A percentile compares a stretch with the other conserved stretches of the same genome.
Conservation (phyloP, 805 yeast species). For the Saccharomycopsis amapae region DNA sequence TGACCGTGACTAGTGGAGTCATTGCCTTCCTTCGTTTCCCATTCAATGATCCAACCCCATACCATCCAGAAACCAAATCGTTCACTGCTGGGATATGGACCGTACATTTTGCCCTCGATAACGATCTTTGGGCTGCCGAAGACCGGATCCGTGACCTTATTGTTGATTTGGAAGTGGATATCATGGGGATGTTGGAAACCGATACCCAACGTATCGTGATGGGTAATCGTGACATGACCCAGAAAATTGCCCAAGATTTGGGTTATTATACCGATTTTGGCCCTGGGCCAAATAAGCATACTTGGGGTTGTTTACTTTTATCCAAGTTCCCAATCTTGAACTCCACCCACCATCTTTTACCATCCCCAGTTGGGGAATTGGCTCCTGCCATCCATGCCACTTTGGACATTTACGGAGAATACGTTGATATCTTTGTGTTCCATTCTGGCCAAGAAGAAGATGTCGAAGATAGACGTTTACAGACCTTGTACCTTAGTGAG, state of each 20-base stretch:
- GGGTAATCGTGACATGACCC: conserved; percentile 93
- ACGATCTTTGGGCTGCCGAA: conserved; percentile 97
- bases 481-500: conserved; percentile 65
- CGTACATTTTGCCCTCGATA: conserved; percentile 92
- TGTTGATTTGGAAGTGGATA: conserved; percentile 81
- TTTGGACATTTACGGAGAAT: conserved; percentile 78
- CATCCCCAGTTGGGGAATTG: conserved; percentile 95
- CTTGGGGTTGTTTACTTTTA: conserved; percentile 93
- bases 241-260: conserved; percentile 82
- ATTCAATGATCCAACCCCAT: conserved; percentile 55
- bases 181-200: conserved; percentile 83
- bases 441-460: conserved; percentile 99
- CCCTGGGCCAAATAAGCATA: conserved; percentile 96
- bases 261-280: conserved; percentile 96
- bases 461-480: conserved; percentile 84
- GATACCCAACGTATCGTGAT: conserved; percentile 92
- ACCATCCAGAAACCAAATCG: conserved; percentile 58
- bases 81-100: conserved; percentile 98
- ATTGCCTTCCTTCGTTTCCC: conserved; percentile 53
- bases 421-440: conserved; percentile 91
- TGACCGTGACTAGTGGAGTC: conserved; percentile 41
- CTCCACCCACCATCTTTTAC: conserved; percentile 85
- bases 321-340: conserved; percentile 91
- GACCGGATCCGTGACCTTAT: conserved; percentile 80
- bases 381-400: conserved; percentile 99